Evolutionary conservation across 768 basidiomycete genomes (phyloP), one percentile per base, ranked within the genome.

Genomic region (Dictyophora rubrovolvata): DNA sequence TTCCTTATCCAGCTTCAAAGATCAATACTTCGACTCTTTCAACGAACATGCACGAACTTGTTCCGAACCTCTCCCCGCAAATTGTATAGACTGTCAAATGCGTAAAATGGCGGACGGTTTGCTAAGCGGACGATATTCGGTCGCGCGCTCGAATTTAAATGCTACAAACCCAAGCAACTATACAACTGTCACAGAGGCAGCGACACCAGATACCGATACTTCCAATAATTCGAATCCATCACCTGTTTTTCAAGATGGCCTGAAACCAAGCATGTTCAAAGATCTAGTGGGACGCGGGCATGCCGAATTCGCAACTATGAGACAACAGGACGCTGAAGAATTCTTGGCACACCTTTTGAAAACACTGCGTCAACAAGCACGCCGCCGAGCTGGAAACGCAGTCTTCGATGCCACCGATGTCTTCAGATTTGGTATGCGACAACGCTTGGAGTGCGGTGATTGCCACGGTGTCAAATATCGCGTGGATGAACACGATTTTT

Each of bases 311-410:
- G 77, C 88, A 35, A 98, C 94, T 51, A 98, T 97, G 94, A 79
- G 82, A 55, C 95, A 99, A 70, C 96, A 98, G 68, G 96, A 99
- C 66, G 84, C 93, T 5, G 93, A 95, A 67, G 95, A 98, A 71
- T 98, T 97, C 73, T 78, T 99, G 56, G 79, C 82, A 36, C 83
- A 95, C 71, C 73, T 98, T 1, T 65, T 98, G 55, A 85, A 83
- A 5, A 76, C 81, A 18, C 71, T 99, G 12, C 76, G 90, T 59
- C 75, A 87, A 63, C 79, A 89, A 63, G 75, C 77, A 37, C 79
- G 81, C 62, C 82, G 80, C 64, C 69, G 63, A 17, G 68, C 71
- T 57, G 59, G 65, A 67, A 68, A 62, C 73, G 72, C 64, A 63
- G 50, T 20, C 17, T n/a, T 11, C 70, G 89, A 95, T 62, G 80